A percentile compares a stretch with the other conserved stretches of the same genome.
phyloP scores from a whole-genome alignment of 139 green algal genomes.

The Chlamydomonas incerta region DNA sequence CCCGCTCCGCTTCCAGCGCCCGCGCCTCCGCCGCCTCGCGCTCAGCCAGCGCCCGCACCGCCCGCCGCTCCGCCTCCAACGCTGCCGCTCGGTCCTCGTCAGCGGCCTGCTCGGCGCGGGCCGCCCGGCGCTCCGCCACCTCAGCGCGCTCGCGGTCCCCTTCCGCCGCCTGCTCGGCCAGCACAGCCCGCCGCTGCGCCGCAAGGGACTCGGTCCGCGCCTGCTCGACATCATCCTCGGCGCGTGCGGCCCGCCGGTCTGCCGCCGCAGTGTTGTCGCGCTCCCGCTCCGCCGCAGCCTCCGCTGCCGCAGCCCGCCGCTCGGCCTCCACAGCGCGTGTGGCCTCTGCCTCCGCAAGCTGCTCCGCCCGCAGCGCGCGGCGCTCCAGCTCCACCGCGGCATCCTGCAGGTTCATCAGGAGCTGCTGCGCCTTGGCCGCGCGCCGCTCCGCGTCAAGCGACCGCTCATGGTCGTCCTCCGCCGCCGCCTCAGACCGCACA shows the following conservation, averaged over 20 bases:
- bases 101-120: background rate
- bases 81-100: background rate
- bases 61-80: background rate
- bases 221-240: background rate
- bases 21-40: background rate
- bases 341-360: background rate
- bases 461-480: slow-evolving; percentile 5
- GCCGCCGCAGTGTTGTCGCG: background rate
- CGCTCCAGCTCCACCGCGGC: background rate
- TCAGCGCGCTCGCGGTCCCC: background rate
- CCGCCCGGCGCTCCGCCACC: background rate
- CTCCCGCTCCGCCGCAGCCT: background rate
- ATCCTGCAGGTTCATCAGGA: slow-evolving; percentile 6
- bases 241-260: background rate
- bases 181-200: background rate
- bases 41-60: background rate
- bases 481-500: background rate
- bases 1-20: background rate
- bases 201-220: background rate
- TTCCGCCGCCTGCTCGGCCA: background rate
- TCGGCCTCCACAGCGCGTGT: background rate
- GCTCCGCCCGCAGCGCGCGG: background rate
- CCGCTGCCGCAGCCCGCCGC: background rate
- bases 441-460: slow-evolving; percentile 19
- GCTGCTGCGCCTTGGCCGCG: slow-evolving; percentile 1